Conservation (phyloP, 139 green algal genomes). For the Coccomyxa sp. region DNA sequence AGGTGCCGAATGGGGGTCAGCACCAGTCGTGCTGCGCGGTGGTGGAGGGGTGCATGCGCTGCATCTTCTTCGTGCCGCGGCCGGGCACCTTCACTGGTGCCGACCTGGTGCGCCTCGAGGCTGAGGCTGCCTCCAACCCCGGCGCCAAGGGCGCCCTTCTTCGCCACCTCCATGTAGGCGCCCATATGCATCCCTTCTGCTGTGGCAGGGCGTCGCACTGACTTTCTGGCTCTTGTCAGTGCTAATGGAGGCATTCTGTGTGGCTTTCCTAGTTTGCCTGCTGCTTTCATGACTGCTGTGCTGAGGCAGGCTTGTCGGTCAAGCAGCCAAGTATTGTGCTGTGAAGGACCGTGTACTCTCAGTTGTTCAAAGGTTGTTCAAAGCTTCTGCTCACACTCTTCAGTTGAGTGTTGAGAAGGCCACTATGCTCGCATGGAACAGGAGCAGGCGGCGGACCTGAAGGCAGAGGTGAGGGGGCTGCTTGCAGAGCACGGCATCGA, state of each 20-base stretch:
- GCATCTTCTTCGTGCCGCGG: constrained; percentile 76
- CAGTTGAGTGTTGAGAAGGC: too few relatives aligned
- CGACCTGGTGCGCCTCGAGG: constrained; percentile 51
- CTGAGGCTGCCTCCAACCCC: constrained; percentile 33
- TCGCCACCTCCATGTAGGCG: constrained; percentile 33
- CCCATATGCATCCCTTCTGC: not conserved
- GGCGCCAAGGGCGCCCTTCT: constrained; percentile 34
- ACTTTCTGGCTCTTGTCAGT: too few relatives aligned
- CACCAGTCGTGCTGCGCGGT: constrained; percentile 64
- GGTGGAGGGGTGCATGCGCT: constrained; percentile 55
- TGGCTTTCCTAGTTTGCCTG: too few relatives aligned
- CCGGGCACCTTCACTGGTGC: constrained; percentile 40
- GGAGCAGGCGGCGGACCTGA: constrained; percentile 49
- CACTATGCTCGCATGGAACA: constrained; percentile 13
- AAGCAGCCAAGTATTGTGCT: too few relatives aligned
- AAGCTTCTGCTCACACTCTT: too few relatives aligned
- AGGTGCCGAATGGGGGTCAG: constrained; percentile 34
- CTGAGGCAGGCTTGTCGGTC: too few relatives aligned
- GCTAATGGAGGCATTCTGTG: too few relatives aligned
- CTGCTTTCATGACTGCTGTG: too few relatives aligned
- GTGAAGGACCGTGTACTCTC: too few relatives aligned
- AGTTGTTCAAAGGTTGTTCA: too few relatives aligned
- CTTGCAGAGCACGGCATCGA: constrained; percentile 61
- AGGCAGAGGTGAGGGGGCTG: constrained; percentile 70
- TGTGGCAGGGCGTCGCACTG: too few relatives aligned